Base-by-base conservation (phyloP, 192 early-diverging fungal species). In the Podila epicladia region DNA sequence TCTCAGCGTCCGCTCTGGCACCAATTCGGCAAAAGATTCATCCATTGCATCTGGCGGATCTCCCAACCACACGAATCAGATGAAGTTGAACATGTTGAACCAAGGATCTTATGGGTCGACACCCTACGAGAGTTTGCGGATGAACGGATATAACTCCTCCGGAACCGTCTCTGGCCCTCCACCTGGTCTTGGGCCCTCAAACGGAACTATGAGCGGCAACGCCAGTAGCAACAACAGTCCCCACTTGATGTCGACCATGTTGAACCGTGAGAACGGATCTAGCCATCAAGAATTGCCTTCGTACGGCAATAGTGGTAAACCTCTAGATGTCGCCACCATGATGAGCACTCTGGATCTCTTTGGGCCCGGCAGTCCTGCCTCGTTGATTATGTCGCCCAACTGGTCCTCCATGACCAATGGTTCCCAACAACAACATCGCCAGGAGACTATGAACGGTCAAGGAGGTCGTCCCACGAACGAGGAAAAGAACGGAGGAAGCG, bases 291-390 rank as follows among this genome's bases (percentile, higher is more conserved):
- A 31, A 4, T 5, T 70, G 38, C 41, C 72, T 3, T 69, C 73
- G 22, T 65, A 65, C 29, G 66, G 53, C 38, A 55, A 24, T 17
- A 26, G 28, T 1, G 64, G 53, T 41, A 80, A 73, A 31, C 62
- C 77, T 19, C 9, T 80, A 67, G 77, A 80, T 65, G 62, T 73
- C 22, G 45, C 77, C 9, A 80, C 55, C 13, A 80, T 80, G 77
- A 80, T 80, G 77, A 73, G 49, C 8, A 66, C 65, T 6, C 55
- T 80, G 17, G 77, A 79, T 49, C 67, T 80, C 28, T 80, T 80
- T 53, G 77, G 77, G 12, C 65, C 75, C 12, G 70, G 70, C 5
- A 26, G 24, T 19, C n/a, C 62, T 13, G n/a, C 62, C 37, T 62
- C 64, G 35, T 45, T 62, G 28, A 77, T 66, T 69, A 65, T 51